Conservation (phyloP, 805 yeast species). For the Pichia nakasei region DNA sequence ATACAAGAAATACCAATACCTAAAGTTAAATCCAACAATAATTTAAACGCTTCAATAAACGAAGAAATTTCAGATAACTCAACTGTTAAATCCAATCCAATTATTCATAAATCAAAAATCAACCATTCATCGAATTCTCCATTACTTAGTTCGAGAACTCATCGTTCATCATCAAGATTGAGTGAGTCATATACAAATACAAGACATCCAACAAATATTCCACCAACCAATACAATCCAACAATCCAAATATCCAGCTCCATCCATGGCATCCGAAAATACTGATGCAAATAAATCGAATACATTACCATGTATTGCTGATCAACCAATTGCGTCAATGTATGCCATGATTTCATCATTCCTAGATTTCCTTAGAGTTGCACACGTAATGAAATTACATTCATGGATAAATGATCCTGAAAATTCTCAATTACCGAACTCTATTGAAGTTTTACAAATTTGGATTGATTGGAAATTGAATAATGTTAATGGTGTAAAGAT, state of each 20-base stretch:
- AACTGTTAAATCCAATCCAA: not conserved
- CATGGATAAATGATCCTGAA: constrained; percentile 10
- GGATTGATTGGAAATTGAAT: constrained; percentile 25
- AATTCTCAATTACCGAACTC: constrained; percentile 11
- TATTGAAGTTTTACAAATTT: constrained; percentile 19
- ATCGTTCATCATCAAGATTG: not conserved
- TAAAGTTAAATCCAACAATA: not conserved
- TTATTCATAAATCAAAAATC: too few relatives aligned
- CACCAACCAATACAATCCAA: not conserved
- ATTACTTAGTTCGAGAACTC: not conserved
- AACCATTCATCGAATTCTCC: too few relatives aligned
- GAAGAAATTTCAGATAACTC: not conserved
- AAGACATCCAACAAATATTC: not conserved
- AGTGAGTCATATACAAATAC: not conserved
- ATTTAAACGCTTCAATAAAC: not conserved
- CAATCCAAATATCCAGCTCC: too few relatives aligned
- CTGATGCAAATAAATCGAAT: not conserved
- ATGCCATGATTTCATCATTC: constrained; percentile 24
- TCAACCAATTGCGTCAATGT: constrained; percentile 21
- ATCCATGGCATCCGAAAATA: too few relatives aligned
- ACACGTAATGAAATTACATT: constrained; percentile 10
- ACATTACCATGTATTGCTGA: constrained; percentile 16
- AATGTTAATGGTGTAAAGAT: constrained; percentile 20
- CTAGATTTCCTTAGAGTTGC: constrained; percentile 19
- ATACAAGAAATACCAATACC: not conserved